A percentile compares a stretch with the other conserved stretches of the same genome.
Conservation (phyloP, 2,329 filamentous ascomycete species). For the Elsinoe necatrix region DNA sequence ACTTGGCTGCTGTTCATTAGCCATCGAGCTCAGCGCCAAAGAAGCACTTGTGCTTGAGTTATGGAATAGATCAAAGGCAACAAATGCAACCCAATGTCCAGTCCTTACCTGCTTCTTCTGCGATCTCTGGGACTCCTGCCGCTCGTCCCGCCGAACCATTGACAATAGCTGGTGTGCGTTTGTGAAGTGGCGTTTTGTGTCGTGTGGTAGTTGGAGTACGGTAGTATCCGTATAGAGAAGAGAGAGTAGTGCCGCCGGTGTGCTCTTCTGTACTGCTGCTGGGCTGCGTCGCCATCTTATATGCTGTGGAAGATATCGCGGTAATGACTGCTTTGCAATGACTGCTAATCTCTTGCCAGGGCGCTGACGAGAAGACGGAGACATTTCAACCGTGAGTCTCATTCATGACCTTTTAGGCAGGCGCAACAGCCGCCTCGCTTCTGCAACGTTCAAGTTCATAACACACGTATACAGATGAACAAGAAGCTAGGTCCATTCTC, state of each 20-base stretch:
- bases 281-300: not conserved
- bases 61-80: not conserved
- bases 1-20: not conserved
- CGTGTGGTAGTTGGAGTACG: not conserved
- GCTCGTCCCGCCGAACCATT: not conserved
- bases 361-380: not conserved
- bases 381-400: not conserved
- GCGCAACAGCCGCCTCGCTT: not conserved
- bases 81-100: not conserved
- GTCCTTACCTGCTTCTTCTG: not conserved
- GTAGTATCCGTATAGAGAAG: slow-evolving; percentile 6
- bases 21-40: not conserved
- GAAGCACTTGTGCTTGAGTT: not conserved
- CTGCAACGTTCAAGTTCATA: not conserved
- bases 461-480: not conserved
- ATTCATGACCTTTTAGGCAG: not conserved
- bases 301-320: not conserved
- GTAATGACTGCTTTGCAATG: not conserved
- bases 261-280: not conserved
- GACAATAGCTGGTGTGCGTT: not conserved
- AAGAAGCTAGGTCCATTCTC: not conserved
- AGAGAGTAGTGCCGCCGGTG: slow-evolving; percentile 5
- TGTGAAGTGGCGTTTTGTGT: not conserved
- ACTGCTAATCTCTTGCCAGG: not conserved
- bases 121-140: not conserved